Percentiles rank a stretch among this genome's conserved stretches.
Evolutionary conservation across 768 basidiomycete species (phyloP).

Genomic region (Rhizopogon rudus): DNA sequence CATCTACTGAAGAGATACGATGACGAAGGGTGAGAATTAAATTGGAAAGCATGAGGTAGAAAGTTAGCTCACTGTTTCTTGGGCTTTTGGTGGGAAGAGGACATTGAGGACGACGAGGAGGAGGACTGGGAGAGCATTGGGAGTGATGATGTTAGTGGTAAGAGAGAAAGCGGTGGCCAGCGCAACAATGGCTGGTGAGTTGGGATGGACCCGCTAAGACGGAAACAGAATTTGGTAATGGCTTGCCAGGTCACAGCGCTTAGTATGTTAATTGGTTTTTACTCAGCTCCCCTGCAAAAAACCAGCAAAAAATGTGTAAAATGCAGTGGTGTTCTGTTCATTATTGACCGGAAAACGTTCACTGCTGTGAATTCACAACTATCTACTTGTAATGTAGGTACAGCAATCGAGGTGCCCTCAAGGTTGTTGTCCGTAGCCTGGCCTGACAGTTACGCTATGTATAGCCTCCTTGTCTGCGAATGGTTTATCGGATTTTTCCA

Average conservation of each 20-base stretch:
- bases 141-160: slow-evolving; percentile 32
- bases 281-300: slow-evolving; percentile 5
- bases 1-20: slow-evolving; percentile 26
- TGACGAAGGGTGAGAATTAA: slow-evolving; percentile 14
- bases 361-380: neutral
- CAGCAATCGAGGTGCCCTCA: neutral
- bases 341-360: neutral
- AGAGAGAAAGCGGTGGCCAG: slow-evolving; percentile 34
- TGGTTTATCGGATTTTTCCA: slow-evolving; percentile 1
- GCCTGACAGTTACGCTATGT: neutral
- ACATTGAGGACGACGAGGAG: slow-evolving; percentile 22
- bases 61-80: slow-evolving; percentile 30
- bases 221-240: slow-evolving; percentile 31
- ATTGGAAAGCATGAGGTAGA: neutral
- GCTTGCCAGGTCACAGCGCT: slow-evolving; percentile 33
- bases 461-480: neutral
- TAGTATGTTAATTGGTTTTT: slow-evolving; percentile 13
- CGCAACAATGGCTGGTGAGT: slow-evolving; percentile 37
- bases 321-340: neutral
- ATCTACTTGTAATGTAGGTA: neutral
- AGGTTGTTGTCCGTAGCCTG: neutral
- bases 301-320: neutral
- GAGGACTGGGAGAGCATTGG: slow-evolving; percentile 26
- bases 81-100: slow-evolving; percentile 16
- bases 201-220: slow-evolving; percentile 25